Percentiles rank a stretch among this genome's conserved stretches.
Conservation (phyloP, 2,329 filamentous ascomycete genomes). For the Juglanconis juglandina region DNA sequence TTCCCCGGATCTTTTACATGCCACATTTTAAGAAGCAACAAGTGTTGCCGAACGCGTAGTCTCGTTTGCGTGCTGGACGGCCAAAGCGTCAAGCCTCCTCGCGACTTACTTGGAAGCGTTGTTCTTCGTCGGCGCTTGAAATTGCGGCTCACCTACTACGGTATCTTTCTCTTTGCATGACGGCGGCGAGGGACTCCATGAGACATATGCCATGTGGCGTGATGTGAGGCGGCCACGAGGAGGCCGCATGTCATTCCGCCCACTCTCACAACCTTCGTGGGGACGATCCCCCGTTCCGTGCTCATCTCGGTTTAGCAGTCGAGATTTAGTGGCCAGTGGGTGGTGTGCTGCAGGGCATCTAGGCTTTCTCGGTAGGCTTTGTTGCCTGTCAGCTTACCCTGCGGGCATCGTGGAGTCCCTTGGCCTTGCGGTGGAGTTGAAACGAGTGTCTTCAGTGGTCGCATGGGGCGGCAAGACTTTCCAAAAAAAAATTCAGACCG, state of each 20-base stretch:
- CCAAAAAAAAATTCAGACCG: background rate
- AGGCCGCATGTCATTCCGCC: background rate
- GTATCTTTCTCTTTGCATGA: background rate
- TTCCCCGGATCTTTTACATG: slow-evolving; percentile 5
- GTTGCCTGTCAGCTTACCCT: background rate
- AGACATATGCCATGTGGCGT: slow-evolving; percentile 14
- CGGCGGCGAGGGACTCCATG: background rate
- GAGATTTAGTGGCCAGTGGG: background rate
- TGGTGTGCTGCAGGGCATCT: background rate
- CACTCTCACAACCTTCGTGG: background rate
- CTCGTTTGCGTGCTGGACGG: background rate
- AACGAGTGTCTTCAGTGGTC: slow-evolving; percentile 2
- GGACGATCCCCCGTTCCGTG: background rate
- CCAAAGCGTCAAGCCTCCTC: background rate
- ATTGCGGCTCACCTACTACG: background rate
- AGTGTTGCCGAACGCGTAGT: background rate
- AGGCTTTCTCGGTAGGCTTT: background rate
- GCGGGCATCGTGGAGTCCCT: background rate
- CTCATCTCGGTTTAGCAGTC: background rate
- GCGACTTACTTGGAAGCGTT: background rate
- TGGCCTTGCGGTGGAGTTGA: slow-evolving; percentile 1
- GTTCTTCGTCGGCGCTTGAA: background rate
- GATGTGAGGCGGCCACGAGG: slow-evolving; percentile 14
- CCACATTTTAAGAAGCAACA: slow-evolving; percentile 2
- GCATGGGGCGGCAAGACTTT: slow-evolving; percentile 9